Percentiles rank a stretch among this genome's conserved stretches.
Evolutionary conservation across 164 flowering plant genomes (phyloP).

Genomic region (Aristolochia californica): DNA sequence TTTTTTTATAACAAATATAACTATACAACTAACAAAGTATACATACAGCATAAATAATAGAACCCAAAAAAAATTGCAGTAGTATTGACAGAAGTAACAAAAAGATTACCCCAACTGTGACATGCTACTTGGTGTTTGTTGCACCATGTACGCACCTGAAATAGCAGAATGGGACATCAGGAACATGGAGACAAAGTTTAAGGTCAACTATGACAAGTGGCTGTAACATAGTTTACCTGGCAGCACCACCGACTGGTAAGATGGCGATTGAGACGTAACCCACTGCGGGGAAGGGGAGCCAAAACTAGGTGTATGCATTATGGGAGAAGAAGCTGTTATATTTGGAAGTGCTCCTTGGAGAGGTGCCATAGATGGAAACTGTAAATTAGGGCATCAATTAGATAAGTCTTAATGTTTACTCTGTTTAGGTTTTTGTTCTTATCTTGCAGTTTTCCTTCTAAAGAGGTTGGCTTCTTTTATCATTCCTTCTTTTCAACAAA

Average conservation of each 20-base stretch:
- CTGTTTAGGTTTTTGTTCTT: too few species aligned
- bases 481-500: too few species aligned
- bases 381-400: constrained; percentile 10
- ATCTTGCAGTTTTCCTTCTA: too few species aligned
- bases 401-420: not conserved
- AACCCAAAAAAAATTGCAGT: too few species aligned
- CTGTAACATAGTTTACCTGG: constrained; percentile 22
- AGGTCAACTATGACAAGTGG: not conserved
- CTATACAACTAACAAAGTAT: not conserved
- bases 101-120: constrained; percentile 15
- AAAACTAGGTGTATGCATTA: constrained; percentile 26
- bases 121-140: constrained; percentile 13
- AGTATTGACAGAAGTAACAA: not conserved
- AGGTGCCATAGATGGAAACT: constrained; percentile 61
- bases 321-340: constrained; percentile 19
- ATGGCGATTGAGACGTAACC: constrained; percentile 34
- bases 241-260: constrained; percentile 24
- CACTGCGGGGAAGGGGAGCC: constrained; percentile 21
- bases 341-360: constrained; percentile 50
- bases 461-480: too few species aligned
- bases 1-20: too few species aligned
- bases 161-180: not conserved
- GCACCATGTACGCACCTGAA: constrained; percentile 26
- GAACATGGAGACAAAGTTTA: not conserved
- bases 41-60: not conserved